Base-by-base conservation (phyloP, 371 early-diverging fungal species). In the Cokeromyces recurvatus region DNA sequence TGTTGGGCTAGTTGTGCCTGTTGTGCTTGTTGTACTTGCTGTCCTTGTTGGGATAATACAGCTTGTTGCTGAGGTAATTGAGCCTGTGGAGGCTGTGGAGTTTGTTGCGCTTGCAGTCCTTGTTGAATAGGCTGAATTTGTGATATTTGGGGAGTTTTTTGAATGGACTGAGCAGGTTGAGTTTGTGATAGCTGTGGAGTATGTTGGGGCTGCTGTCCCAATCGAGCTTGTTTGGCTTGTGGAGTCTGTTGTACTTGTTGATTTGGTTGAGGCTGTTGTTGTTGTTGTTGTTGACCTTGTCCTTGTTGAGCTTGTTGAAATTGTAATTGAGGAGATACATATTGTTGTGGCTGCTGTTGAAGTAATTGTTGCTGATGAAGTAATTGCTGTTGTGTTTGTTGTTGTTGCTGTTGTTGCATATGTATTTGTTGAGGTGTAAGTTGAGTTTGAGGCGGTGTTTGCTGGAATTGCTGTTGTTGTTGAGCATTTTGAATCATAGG, bases 341-440 rank as follows among this genome's bases (percentile, higher is more conserved):
- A 46, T 5, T 43, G 52, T 4, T 46, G 51, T 11, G 38, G 52
- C 9, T 47, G 51, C 9, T 32, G 51, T n/a, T 56, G 53, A 32
- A 48, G 68, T 29, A 11, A 4, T 34, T 34, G 35, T 15, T 34
- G 35, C n/a, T 6, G 35, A 14, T 9, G 35, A 34, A 11, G 35
- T 9, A 9, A 14, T 42, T 50, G 57, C 21, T 21, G 47, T n/a
- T 29, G 52, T 20, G 42, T 53, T 5, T 49, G 58, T 32, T 48
- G 62, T n/a, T 49, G 62, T 32, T 51, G 48, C 21, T 37, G 57
- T 31, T 47, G 53, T 12, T 52, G 52, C 32, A 47, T 38, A 34
- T 52, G 57, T n/a, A 48, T 50, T 23, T 52, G 53, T 10, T 48
- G 55, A n/a, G 50, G 59, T 19, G 63, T 58, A 3, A 17, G 41